A percentile compares a stretch with the other conserved stretches of the same genome.
Evolutionary conservation across 2,329 filamentous ascomycete species (phyloP).

Genomic region (Colletotrichum sp.): DNA sequence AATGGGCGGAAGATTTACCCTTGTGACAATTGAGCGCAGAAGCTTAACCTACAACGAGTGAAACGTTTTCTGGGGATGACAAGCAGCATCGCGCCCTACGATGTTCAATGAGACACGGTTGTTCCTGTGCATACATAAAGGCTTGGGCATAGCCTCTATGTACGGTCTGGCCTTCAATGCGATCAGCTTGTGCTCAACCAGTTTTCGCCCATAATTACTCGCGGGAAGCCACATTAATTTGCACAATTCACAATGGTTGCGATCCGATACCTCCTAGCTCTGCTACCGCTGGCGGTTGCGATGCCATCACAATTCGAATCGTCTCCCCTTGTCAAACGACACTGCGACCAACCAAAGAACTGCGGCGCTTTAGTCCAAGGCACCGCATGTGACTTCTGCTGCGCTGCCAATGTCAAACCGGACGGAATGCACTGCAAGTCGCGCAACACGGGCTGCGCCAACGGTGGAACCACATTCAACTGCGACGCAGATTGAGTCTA

Average conservation of each 20-base stretch:
- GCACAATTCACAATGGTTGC: not conserved
- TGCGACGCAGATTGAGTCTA: not conserved
- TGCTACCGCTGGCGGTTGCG: not conserved
- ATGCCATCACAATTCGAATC: not conserved
- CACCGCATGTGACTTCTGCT: constrained; percentile 6
- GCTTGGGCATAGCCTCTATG: not conserved
- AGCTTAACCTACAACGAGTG: not conserved
- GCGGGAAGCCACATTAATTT: not conserved
- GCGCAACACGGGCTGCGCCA: not conserved
- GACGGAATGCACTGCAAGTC: not conserved
- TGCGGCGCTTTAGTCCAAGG: constrained; percentile 8
- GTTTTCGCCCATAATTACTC: accelerated
- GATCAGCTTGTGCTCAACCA: not conserved
- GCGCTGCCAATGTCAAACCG: constrained; percentile 4
- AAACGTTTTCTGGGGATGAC: not conserved
- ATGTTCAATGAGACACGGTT: accelerated
- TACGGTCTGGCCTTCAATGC: no score
- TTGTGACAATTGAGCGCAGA: not conserved
- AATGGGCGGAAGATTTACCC: not conserved
- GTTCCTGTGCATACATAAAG: not conserved
- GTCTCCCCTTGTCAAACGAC: not conserved
- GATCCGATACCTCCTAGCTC: not conserved
- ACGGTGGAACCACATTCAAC: not conserved
- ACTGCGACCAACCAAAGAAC: constrained; percentile 23
- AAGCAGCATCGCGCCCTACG: not conserved